Conservation (phyloP, 2,329 filamentous ascomycete genomes). For the Sphaerulina populicola region DNA sequence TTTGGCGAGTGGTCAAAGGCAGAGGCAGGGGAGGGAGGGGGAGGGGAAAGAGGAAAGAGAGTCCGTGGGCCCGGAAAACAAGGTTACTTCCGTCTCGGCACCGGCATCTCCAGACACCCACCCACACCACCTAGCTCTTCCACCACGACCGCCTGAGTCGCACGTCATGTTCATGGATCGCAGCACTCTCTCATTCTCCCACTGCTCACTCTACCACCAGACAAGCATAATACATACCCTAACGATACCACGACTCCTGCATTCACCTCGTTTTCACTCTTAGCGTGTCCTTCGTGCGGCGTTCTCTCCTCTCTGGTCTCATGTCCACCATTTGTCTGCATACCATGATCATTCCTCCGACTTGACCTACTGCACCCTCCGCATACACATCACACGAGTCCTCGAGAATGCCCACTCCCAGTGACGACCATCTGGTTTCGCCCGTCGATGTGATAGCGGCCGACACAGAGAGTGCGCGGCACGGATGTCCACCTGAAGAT, state of each 20-base stretch:
- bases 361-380: background rate
- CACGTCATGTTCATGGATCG: background rate
- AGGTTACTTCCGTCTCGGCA: background rate
- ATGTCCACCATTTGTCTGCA: background rate
- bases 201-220: background rate
- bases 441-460: background rate
- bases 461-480: constrained; percentile 3
- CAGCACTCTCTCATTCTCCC: background rate
- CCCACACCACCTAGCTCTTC: background rate
- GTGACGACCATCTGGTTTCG: constrained; percentile 15
- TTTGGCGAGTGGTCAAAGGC: background rate
- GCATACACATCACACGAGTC: constrained; percentile 20
- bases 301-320: background rate
- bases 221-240: constrained; percentile 1
- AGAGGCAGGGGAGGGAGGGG: background rate
- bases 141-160: background rate
- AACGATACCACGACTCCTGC: background rate
- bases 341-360: background rate
- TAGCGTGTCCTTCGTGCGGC: background rate
- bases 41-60: background rate
- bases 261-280: background rate
- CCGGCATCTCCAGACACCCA: too few species aligned
- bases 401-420: constrained; percentile 21
- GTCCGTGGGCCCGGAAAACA: background rate
- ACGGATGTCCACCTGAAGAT: constrained; percentile 35